A percentile compares a stretch with the other conserved stretches of the same genome.
Evolutionary conservation across 1,284 basidiomycete species (phyloP).

Genomic region (Microbotryum silenes-acaulis): DNA sequence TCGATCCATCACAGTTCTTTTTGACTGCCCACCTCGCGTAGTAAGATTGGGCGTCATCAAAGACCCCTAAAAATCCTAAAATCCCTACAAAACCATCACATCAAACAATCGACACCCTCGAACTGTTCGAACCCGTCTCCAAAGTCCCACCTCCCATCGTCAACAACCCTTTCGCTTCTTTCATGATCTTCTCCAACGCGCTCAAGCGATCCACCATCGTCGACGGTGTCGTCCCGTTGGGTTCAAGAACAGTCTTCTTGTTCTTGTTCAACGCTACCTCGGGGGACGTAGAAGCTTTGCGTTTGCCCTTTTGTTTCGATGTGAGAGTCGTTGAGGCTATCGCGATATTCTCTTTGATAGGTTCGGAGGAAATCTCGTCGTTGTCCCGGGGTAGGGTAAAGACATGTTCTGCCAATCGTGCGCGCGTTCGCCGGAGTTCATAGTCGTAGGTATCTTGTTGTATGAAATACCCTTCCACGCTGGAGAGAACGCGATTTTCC

Average conservation of each 20-base stretch:
- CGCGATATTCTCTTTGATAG: neutral
- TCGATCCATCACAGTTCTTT: too few species aligned
- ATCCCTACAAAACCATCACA: too few species aligned
- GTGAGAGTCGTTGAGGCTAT: too few species aligned
- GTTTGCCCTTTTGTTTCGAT: neutral
- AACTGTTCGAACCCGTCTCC: too few species aligned
- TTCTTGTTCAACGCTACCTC: conserved; percentile 11
- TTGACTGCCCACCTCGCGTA: too few species aligned
- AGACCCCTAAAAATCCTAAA: too few species aligned
- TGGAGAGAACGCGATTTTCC: conserved; percentile 6
- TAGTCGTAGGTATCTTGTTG: conserved; percentile 3
- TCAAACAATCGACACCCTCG: too few species aligned
- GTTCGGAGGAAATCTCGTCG: neutral
- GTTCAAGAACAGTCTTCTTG: conserved; percentile 13
- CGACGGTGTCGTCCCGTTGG: neutral
- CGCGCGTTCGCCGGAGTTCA: neutral
- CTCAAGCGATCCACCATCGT: neutral
- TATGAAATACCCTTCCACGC: neutral
- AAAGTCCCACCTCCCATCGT: neutral
- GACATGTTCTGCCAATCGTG: neutral
- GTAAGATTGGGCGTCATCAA: too few species aligned
- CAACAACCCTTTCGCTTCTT: conserved; percentile 12
- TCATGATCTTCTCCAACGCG: conserved; percentile 17
- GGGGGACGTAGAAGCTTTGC: neutral
- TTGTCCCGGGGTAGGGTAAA: neutral